A percentile compares a stretch with the other conserved stretches of the same genome.
phyloP scores from a whole-genome alignment of 2,329 filamentous ascomycete genomes.

The Fusarium sp. region DNA sequence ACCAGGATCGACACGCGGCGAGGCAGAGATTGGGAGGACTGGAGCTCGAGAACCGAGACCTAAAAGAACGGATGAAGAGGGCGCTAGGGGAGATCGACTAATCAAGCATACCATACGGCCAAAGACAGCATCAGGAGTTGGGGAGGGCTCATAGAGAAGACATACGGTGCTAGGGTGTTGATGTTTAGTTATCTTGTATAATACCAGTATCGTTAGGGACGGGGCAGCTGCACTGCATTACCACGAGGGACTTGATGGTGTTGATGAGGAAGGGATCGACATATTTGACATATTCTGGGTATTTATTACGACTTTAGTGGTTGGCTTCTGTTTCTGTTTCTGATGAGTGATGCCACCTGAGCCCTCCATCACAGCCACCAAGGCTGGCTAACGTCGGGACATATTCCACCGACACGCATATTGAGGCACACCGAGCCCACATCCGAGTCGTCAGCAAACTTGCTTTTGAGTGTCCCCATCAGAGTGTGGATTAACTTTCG shows the following conservation, averaged over 20 bases:
- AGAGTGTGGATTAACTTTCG: neutral
- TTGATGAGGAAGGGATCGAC: constrained; percentile 18
- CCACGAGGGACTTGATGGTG: constrained; percentile 19
- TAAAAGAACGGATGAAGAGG: constrained; percentile 71
- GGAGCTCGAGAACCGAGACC: constrained; percentile 78
- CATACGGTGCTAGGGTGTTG: constrained; percentile 41
- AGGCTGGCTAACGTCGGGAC: constrained; percentile 10
- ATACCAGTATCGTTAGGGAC: constrained; percentile 33
- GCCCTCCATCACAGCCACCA: neutral
- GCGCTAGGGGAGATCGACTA: constrained; percentile 43
- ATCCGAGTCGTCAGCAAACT: neutral
- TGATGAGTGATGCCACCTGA: neutral
- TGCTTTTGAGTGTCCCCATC: constrained; percentile 6
- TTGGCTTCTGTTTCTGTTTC: neutral
- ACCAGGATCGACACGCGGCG: constrained; percentile 87
- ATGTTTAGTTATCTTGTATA: constrained; percentile 38
- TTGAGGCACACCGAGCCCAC: neutral
- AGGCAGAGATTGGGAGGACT: constrained; percentile 82
- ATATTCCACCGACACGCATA: constrained; percentile 3
- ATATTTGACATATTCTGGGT: constrained; percentile 21
- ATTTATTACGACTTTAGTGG: neutral
- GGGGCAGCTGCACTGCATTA: constrained; percentile 14
- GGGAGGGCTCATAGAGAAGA: constrained; percentile 23
- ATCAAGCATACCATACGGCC: neutral
- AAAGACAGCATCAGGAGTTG: constrained; percentile 18